These are phyloP conservation scores for Lagenidium sp. DNA, from an alignment of 352 stramenopile genomes.

Conservation along the genomic window DNA sequence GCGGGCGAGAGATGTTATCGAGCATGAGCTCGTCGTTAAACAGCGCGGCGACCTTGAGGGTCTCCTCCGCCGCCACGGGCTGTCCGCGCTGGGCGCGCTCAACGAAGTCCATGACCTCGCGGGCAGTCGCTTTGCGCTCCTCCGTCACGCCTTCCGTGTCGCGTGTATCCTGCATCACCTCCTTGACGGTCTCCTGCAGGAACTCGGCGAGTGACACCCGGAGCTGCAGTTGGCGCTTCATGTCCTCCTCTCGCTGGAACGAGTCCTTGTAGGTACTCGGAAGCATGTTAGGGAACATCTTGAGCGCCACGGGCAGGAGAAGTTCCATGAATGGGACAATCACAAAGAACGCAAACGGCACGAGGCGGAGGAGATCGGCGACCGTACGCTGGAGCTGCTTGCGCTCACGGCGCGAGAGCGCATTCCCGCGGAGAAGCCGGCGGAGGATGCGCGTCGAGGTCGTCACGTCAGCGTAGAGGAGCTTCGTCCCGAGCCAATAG, in stretches of 20 bases:
- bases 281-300: constrained; percentile 99
- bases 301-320: constrained; percentile 94
- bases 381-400: constrained; percentile 96
- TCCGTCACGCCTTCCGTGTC: constrained; percentile 75
- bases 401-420: constrained; percentile 92
- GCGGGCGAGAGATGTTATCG: constrained; percentile 95
- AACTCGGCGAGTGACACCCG: constrained; percentile 95
- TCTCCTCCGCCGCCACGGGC: constrained; percentile 67
- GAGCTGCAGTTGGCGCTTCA: constrained; percentile 96
- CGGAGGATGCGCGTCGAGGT: constrained; percentile 91
- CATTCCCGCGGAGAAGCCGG: constrained; percentile 88
- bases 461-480: constrained; percentile 93
- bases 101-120: constrained; percentile 82
- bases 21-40: constrained; percentile 98
- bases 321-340: constrained; percentile 99
- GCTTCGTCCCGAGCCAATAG: constrained; percentile 96
- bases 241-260: constrained; percentile 96
- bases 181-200: constrained; percentile 95
- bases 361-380: constrained; percentile 94
- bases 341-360: constrained; percentile 97
- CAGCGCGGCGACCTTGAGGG: constrained; percentile 87
- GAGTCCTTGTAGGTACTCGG: constrained; percentile 95
- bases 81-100: constrained; percentile 71
- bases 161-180: constrained; percentile 76
- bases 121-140: constrained; percentile 64